A percentile compares a stretch with the other conserved stretches of the same genome.
Evolutionary conservation across 495 filamentous ascomycete species (phyloP).

Genomic region (Lasiosphaeria miniovina): DNA sequence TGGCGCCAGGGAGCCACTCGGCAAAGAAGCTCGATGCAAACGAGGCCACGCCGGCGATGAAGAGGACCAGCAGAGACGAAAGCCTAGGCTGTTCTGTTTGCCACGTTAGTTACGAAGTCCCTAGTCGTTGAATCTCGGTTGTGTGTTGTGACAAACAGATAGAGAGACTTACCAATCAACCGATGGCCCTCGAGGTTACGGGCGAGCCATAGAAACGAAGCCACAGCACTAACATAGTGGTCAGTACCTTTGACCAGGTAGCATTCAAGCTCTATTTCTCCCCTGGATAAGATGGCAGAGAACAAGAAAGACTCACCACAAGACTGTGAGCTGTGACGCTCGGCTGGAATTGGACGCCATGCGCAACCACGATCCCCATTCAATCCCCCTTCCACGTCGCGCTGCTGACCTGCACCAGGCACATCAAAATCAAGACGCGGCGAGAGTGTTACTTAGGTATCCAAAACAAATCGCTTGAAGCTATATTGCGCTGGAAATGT

Average conservation of each 20-base stretch:
- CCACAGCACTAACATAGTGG: conserved; percentile 33
- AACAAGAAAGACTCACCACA: conserved; percentile 34
- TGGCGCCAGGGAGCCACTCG: conserved; percentile 43
- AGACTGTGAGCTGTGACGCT: conserved; percentile 34
- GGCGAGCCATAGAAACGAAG: conserved; percentile 45
- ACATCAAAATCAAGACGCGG: no score
- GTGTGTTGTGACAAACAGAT: background rate
- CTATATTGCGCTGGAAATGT: no score
- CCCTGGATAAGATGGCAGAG: background rate
- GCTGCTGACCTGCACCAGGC: no score
- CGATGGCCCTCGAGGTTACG: conserved; percentile 43
- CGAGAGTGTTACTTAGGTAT: no score
- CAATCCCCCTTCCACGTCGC: no score
- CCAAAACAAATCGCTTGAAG: no score
- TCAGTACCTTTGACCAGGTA: background rate
- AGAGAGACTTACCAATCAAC: conserved; percentile 35
- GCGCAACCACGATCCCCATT: background rate
- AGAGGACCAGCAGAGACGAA: conserved; percentile 36
- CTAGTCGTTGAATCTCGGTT: background rate
- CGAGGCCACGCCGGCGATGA: conserved; percentile 34
- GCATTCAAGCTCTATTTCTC: no score
- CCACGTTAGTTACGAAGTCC: no score
- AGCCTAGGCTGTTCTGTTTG: conserved; percentile 40
- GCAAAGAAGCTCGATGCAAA: conserved; percentile 40
- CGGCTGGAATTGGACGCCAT: conserved; percentile 23